phyloP scores from a whole-genome alignment of 768 basidiomycete species.

The Boletellus ananas region DNA sequence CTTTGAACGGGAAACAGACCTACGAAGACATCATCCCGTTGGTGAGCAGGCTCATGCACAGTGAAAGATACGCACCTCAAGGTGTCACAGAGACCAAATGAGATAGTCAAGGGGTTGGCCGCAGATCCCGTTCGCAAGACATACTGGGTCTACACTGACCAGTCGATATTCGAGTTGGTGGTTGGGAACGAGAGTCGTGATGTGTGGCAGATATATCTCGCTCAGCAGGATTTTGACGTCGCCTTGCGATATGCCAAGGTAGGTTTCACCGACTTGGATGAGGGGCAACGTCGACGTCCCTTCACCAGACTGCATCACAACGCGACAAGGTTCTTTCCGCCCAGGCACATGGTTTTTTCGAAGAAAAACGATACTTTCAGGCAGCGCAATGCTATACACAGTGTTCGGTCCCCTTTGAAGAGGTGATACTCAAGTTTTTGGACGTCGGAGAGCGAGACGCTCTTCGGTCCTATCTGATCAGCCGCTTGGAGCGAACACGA shows the following conservation, averaged over 20 bases:
- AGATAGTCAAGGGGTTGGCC: constrained; percentile 68
- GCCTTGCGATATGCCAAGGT: constrained; percentile 85
- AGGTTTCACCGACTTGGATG: constrained; percentile 9
- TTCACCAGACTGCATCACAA: constrained; percentile 75
- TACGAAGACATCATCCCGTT: constrained; percentile 83
- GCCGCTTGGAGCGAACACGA: constrained; percentile 78
- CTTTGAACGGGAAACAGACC: constrained; percentile 72
- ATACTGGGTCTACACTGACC: constrained; percentile 91
- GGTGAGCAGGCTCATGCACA: constrained; percentile 41
- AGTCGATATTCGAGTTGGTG: constrained; percentile 83
- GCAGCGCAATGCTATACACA: constrained; percentile 92
- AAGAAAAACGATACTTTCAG: constrained; percentile 78
- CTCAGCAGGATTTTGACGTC: constrained; percentile 70
- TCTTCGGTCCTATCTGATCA: constrained; percentile 83
- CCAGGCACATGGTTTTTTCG: constrained; percentile 79
- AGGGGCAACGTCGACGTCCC: background rate
- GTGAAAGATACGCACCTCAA: constrained; percentile 5
- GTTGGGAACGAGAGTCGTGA: constrained; percentile 87
- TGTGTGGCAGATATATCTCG: constrained; percentile 89
- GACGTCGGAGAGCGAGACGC: constrained; percentile 90
- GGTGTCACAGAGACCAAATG: constrained; percentile 61
- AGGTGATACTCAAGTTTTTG: constrained; percentile 85
- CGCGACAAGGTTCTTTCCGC: constrained; percentile 78
- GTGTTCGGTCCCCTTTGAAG: constrained; percentile 84
- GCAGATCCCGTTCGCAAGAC: constrained; percentile 86